phyloP scores from a whole-genome alignment of 257 asterid genomes.

The Handroanthus guayacan region DNA sequence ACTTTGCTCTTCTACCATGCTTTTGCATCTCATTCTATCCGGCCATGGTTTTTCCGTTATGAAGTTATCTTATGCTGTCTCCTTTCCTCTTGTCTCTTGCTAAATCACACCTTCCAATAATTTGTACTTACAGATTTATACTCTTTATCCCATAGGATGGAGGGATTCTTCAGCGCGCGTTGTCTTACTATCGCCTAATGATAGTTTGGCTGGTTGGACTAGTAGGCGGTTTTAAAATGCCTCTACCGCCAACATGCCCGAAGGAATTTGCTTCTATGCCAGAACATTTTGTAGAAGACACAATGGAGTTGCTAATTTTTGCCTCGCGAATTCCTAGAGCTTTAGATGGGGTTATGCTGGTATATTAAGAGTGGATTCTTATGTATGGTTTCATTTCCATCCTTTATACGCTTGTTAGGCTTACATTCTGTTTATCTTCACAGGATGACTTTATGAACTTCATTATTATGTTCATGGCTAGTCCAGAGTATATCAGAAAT shows the following conservation, averaged over 20 bases:
- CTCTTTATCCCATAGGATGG: constrained; percentile 69
- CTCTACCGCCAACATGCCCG: constrained; percentile 78
- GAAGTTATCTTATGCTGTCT: constrained; percentile 24
- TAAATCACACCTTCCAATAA: neutral
- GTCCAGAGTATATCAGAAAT: constrained; percentile 88
- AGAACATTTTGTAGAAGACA: constrained; percentile 93
- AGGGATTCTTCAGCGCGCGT: constrained; percentile 79
- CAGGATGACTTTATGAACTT: constrained; percentile 98
- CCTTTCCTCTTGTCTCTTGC: neutral
- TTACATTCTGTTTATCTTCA: constrained; percentile 30
- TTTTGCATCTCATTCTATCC: constrained; percentile 14
- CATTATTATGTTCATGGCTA: constrained; percentile 99
- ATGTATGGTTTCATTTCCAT: constrained; percentile 19
- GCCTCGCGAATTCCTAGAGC: constrained; percentile 97
- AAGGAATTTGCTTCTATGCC: constrained; percentile 94
- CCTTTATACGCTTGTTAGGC: constrained; percentile 28
- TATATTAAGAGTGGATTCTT: constrained; percentile 38
- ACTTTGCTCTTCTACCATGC: constrained; percentile 4
- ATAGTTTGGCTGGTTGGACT: constrained; percentile 88
- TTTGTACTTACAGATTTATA: neutral
- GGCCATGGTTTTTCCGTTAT: neutral
- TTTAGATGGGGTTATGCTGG: constrained; percentile 90
- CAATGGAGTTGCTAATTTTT: constrained; percentile 96
- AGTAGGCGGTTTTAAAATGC: constrained; percentile 94
- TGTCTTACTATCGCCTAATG: constrained; percentile 91